Percentiles rank a stretch among this genome's conserved stretches.
Evolutionary conservation across 208 protist species (phyloP).

Genomic region (Trypanosoma congolense): DNA sequence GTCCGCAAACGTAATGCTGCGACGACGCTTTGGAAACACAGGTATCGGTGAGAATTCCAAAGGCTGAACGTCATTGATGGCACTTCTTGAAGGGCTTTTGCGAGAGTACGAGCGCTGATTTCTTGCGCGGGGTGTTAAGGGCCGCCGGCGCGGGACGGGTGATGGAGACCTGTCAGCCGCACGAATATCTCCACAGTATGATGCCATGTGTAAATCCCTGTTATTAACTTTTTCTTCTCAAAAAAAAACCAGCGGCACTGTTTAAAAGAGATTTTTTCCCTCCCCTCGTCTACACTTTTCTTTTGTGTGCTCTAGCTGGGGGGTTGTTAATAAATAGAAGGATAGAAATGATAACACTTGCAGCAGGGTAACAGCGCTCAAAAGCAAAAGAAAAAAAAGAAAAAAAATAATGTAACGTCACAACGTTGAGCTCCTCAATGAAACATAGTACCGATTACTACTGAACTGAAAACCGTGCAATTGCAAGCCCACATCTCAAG

Average conservation of each 20-base stretch:
- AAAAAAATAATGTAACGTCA: too few species aligned
- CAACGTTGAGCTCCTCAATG: too few species aligned
- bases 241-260: too few species aligned
- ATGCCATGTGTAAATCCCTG: too few species aligned
- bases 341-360: too few species aligned
- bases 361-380: too few species aligned
- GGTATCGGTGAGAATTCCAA: slow-evolving; percentile 70
- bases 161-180: slow-evolving; percentile 35
- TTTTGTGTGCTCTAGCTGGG: not conserved
- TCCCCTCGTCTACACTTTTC: not conserved
- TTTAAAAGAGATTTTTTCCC: not conserved
- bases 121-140: slow-evolving; percentile 46
- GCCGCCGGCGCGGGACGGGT: slow-evolving; percentile 62
- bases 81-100: slow-evolving; percentile 40
- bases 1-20: slow-evolving; percentile 83
- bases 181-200: slow-evolving; percentile 8
- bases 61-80: slow-evolving; percentile 54
- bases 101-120: slow-evolving; percentile 87
- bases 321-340: too few species aligned
- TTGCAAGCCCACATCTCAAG: too few species aligned
- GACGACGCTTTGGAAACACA: slow-evolving; percentile 58
- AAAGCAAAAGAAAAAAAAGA: too few species aligned
- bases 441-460: too few species aligned
- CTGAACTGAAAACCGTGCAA: too few species aligned
- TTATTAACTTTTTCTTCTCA: too few species aligned